These are phyloP conservation scores for Leptomonas pyrrhocoris DNA, from an alignment of 208 protist species.

Conservation along the genomic window DNA sequence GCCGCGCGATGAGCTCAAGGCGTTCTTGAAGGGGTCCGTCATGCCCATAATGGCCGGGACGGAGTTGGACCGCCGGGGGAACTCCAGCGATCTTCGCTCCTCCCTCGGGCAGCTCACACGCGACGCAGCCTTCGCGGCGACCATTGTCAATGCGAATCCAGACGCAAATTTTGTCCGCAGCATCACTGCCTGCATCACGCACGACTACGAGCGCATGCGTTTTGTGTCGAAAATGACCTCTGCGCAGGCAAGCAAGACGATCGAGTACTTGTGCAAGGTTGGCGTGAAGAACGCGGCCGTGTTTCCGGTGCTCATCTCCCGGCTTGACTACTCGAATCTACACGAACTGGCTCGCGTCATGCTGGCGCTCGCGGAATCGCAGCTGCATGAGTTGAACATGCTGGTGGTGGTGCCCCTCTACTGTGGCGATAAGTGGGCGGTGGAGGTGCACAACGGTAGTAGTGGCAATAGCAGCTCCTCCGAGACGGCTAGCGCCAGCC, in stretches of 20 bases:
- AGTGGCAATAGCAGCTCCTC: not conserved
- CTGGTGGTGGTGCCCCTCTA: slow-evolving; percentile 77
- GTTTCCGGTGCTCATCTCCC: slow-evolving; percentile 55
- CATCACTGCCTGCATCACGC: slow-evolving; percentile 63
- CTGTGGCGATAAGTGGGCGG: slow-evolving; percentile 65
- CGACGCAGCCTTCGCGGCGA: slow-evolving; percentile 75
- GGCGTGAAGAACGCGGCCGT: slow-evolving; percentile 63
- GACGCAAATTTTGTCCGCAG: slow-evolving; percentile 52
- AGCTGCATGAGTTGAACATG: slow-evolving; percentile 59
- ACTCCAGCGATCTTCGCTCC: slow-evolving; percentile 50
- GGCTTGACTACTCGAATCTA: slow-evolving; percentile 65
- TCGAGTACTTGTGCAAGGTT: slow-evolving; percentile 63
- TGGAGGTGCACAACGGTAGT: slow-evolving; percentile 3
- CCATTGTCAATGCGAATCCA: slow-evolving; percentile 58
- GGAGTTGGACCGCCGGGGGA: slow-evolving; percentile 57
- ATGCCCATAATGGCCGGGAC: slow-evolving; percentile 73
- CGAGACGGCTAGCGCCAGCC: not conserved
- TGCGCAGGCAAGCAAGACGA: slow-evolving; percentile 75
- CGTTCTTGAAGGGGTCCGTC: slow-evolving; percentile 62
- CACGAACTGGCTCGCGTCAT: slow-evolving; percentile 71
- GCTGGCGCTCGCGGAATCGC: slow-evolving; percentile 67
- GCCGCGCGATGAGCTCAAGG: slow-evolving; percentile 48
- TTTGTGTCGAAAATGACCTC: slow-evolving; percentile 80
- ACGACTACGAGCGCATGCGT: slow-evolving; percentile 75
- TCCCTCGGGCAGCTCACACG: slow-evolving; percentile 71